Evolutionary conservation across 192 early-diverging fungal species (phyloP).

Genomic region (Dispira simplex): DNA sequence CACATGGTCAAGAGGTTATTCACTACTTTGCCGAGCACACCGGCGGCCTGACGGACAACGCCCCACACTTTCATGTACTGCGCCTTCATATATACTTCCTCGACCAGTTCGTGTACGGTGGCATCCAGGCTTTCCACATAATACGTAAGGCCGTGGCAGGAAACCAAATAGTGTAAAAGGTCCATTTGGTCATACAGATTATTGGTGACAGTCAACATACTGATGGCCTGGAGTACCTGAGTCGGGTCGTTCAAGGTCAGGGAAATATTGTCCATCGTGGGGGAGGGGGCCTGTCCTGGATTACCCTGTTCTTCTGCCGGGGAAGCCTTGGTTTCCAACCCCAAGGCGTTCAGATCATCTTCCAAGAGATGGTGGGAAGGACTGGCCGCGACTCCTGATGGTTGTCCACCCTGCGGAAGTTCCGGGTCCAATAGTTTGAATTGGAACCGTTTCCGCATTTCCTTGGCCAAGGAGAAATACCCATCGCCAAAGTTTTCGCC

Average conservation of each 20-base stretch:
- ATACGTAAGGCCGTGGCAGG: slow-evolving; percentile 44
- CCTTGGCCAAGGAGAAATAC: slow-evolving; percentile 16
- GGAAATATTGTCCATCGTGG: background rate
- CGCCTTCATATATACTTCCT: slow-evolving; percentile 72
- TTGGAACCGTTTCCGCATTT: background rate
- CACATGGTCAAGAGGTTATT: slow-evolving; percentile 57
- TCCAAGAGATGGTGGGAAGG: background rate
- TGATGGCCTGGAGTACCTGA: slow-evolving; percentile 38
- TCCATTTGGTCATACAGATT: slow-evolving; percentile 76
- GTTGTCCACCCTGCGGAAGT: background rate
- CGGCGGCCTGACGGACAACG: slow-evolving; percentile 69
- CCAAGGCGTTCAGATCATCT: slow-evolving; percentile 6
- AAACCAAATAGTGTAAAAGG: slow-evolving; percentile 58
- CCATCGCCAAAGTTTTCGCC: slow-evolving; percentile 16
- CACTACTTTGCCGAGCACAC: slow-evolving; percentile 55
- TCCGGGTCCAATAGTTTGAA: slow-evolving; percentile 7
- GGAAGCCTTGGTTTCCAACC: slow-evolving; percentile 2
- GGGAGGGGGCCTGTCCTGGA: background rate
- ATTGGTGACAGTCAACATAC: slow-evolving; percentile 36
- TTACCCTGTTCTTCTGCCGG: background rate
- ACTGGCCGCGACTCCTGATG: background rate
- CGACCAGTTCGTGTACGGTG: slow-evolving; percentile 43
- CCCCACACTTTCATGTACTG: slow-evolving; percentile 56
- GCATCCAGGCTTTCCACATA: slow-evolving; percentile 33
- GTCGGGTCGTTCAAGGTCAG: slow-evolving; percentile 51